phyloP scores from a whole-genome alignment of 345 rosid species.

The Aethionema arabicum region DNA sequence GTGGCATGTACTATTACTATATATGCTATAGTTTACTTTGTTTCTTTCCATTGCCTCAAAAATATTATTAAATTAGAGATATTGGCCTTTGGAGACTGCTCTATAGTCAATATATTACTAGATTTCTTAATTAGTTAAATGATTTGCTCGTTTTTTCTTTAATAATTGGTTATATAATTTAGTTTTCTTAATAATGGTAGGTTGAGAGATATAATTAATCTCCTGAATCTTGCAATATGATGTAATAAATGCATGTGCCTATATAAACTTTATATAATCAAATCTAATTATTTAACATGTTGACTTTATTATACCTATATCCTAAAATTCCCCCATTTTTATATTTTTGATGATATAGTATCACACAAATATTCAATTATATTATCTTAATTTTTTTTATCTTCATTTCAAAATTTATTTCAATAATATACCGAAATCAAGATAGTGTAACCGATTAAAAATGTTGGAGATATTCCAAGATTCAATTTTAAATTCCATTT shows the following conservation, averaged over 20 bases:
- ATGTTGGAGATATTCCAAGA: no score
- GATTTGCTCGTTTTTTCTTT: neutral
- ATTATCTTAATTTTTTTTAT: no score
- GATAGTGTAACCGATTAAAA: no score
- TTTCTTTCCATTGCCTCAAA: constrained; percentile 10
- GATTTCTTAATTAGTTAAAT: constrained; percentile 13
- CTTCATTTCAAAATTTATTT: no score
- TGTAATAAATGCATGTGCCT: constrained; percentile 25
- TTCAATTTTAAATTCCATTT: no score
- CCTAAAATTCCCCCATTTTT: no score
- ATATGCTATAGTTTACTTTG: constrained; percentile 2
- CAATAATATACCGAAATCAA: no score
- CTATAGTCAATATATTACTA: constrained; percentile 25
- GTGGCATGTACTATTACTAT: neutral
- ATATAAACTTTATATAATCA: constrained; percentile 10
- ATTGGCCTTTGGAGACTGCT: constrained; percentile 21
- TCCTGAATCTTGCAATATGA: constrained; percentile 26
- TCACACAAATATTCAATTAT: no score
- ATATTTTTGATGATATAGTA: no score
- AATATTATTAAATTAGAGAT: constrained; percentile 13
- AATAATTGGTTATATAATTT: neutral
- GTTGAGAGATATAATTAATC: constrained; percentile 23
- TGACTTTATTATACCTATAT: neutral
- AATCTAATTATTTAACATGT: constrained; percentile 6
- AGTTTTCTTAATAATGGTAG: constrained; percentile 21